Evolutionary conservation across 1,284 basidiomycete genomes (phyloP).

Genomic region (Meira nashicola): DNA sequence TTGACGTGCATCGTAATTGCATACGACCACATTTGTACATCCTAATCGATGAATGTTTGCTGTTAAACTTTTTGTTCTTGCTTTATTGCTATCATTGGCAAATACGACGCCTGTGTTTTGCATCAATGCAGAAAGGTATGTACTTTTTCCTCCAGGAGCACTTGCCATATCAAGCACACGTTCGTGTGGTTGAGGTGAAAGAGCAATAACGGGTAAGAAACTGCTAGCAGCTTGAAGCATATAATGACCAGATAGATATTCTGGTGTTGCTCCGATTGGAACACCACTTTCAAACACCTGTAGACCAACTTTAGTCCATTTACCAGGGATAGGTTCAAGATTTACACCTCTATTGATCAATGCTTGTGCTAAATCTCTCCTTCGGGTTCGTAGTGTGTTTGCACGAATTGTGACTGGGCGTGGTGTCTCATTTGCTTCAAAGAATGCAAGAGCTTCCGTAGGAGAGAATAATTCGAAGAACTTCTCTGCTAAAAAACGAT

Average conservation of each 20-base stretch:
- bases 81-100: slow-evolving; percentile 94
- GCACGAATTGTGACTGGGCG: slow-evolving; percentile 96
- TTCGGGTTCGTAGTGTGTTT: slow-evolving; percentile 87
- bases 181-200: slow-evolving; percentile 86
- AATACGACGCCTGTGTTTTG: slow-evolving; percentile 98
- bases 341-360: slow-evolving; percentile 94
- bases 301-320: slow-evolving; percentile 96
- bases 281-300: slow-evolving; percentile 96
- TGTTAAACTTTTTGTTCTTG: slow-evolving; percentile 87
- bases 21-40: slow-evolving; percentile 96
- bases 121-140: slow-evolving; percentile 64
- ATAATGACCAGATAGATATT: slow-evolving; percentile 98
- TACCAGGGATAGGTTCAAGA: slow-evolving; percentile 81
- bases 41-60: slow-evolving; percentile 95
- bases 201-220: slow-evolving; percentile 96
- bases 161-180: slow-evolving; percentile 97
- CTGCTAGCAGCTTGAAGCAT: slow-evolving; percentile 99
- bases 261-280: slow-evolving; percentile 88
- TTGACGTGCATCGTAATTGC: slow-evolving; percentile 93
- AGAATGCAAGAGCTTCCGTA: slow-evolving; percentile 87
- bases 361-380: slow-evolving; percentile 88
- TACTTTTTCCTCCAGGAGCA: slow-evolving; percentile 94
- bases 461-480: slow-evolving; percentile 89
- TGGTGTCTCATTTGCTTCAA: slow-evolving; percentile 93
- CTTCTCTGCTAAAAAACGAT: slow-evolving; percentile 89